Evolutionary conservation across 441 rosid species (phyloP), one percentile per base, ranked within the genome.

Genomic region (Codiaeum variegatum): DNA sequence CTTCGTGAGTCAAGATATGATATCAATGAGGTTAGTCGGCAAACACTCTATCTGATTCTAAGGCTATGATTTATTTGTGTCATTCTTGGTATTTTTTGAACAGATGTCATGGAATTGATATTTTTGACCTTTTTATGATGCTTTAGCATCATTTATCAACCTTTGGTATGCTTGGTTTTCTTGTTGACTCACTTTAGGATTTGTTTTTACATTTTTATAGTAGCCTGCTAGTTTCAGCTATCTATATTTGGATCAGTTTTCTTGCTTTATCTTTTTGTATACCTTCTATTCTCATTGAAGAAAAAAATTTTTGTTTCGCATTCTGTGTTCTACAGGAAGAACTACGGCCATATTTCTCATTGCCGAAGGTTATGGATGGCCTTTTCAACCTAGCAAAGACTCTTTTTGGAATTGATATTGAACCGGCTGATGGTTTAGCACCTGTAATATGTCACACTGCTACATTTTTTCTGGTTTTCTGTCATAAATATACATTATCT

Each of bases 361-460:
- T 94, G 77, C 92, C 97, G 79, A 94, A 86, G 83, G 96, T 94
- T 77, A 90, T 92, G 92, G 89, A 91, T 77, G 96, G 96, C 73
- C 96, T 90, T 76, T 91, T 94, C 81, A 85, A 80, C 73, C 93
- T 91, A 76, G 94, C 90, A 26, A 88, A 84, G 75, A 83, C 78
- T 29, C 85, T 94, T 78, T 90, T 94, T 70, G 95, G 87, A 76
- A 79, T 94, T 63, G 86, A 86, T 40, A 78, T 94, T 78, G 96
- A 86, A 67, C 79, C 93, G 58, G 97, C 95, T 70, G 95, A 91
- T 83, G 97, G 97, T 71, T 74, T 91, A 65, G 97, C 96, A 81
- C 90, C 98, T 70, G 98, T 93, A 88, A 83, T 66, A 60, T 34
- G 38, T 60, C 55, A 61, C 70, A 72, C 68, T 62, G 60, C 67